Evolutionary conservation across 768 basidiomycete genomes (phyloP).

Genomic region (Cyclocybe aegerita): DNA sequence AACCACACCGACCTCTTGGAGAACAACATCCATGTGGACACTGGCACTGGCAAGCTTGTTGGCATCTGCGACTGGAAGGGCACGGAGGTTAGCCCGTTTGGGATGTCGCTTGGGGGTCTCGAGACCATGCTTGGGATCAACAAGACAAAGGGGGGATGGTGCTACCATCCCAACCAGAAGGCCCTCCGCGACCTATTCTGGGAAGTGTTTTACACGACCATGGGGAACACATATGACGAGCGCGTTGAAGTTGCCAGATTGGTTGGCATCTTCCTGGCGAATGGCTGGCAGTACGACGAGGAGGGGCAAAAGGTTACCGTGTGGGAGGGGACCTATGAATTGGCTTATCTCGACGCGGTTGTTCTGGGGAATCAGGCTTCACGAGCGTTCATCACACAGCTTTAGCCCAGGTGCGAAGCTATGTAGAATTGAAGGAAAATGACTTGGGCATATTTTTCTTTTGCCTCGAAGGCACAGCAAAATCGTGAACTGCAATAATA

Average conservation of each 20-base stretch:
- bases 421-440: too few species aligned
- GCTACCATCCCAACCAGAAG: slow-evolving; percentile 3
- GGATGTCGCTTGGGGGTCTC: slow-evolving; percentile 10
- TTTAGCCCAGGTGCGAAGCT: too few species aligned
- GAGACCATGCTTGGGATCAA: slow-evolving; percentile 11
- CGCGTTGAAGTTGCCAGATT: slow-evolving; percentile 7
- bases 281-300: background rate
- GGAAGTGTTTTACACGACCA: background rate
- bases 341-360: too few species aligned
- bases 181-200: background rate
- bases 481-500: too few species aligned
- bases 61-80: slow-evolving; percentile 15
- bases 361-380: too few species aligned
- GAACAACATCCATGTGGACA: slow-evolving; percentile 11
- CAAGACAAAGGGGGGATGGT: background rate
- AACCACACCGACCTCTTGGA: slow-evolving; percentile 15
- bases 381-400: too few species aligned
- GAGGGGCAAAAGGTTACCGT: background rate
- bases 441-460: too few species aligned
- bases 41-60: background rate
- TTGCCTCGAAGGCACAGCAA: too few species aligned
- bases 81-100: slow-evolving; percentile 5
- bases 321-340: background rate
- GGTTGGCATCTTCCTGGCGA: slow-evolving; percentile 1
- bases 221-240: background rate